Evolutionary conservation across 2,329 filamentous ascomycete species (phyloP).

Genomic region (Colletotrichum karsti): DNA sequence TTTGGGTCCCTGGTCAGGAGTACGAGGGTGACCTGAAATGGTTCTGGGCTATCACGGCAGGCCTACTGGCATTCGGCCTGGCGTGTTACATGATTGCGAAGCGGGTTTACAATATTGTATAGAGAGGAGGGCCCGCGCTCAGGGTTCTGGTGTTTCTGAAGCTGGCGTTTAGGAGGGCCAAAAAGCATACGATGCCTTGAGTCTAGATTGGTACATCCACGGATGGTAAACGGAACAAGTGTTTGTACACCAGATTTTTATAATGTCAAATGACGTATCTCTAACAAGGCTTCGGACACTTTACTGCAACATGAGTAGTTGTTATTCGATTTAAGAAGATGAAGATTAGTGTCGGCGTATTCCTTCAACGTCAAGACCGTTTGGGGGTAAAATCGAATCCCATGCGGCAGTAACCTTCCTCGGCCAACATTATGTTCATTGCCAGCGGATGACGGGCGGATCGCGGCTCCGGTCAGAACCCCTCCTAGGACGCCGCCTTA

Average conservation of each 20-base stretch:
- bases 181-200: conserved; percentile 8
- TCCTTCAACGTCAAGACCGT: too few relatives aligned
- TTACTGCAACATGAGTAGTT: background rate
- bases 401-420: too few relatives aligned
- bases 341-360: too few relatives aligned
- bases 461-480: too few relatives aligned
- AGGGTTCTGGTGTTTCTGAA: background rate
- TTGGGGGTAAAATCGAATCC: too few relatives aligned
- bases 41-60: conserved; percentile 80
- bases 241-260: background rate
- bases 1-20: conserved; percentile 92
- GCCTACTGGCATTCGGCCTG: conserved; percentile 80
- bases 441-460: too few relatives aligned
- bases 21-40: conserved; percentile 77
- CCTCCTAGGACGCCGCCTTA: too few relatives aligned
- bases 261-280: conserved; percentile 15
- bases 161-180: background rate
- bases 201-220: conserved; percentile 17
- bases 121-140: conserved; percentile 20
- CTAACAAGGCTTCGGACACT: too few relatives aligned
- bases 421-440: too few relatives aligned
- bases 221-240: conserved; percentile 27
- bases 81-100: conserved; percentile 85
- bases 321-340: background rate
- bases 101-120: conserved; percentile 83